Base-by-base conservation (phyloP, 805 yeast species). In the Komagataella populi region DNA sequence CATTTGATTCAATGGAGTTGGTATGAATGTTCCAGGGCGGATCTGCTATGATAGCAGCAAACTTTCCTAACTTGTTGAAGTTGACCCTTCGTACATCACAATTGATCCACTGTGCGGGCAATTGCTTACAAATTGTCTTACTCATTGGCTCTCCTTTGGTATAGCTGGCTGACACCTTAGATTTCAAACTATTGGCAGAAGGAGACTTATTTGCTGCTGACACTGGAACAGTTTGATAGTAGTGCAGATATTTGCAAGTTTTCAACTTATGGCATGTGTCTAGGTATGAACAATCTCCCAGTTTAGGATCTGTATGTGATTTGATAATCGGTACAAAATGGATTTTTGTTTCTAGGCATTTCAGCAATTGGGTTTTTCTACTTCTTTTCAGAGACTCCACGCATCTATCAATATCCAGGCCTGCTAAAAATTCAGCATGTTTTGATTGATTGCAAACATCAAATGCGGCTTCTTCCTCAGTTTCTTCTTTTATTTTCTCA, bases 1-100 rank as follows among this genome's bases (percentile, higher is more conserved):
- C 95, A 52, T 84, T 83, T 62, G 87, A 81, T 22, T 3, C 18
- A 58, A 59, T 49, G 44, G 69, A 60, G 51, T 85, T 84, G 90
- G 87, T 89, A 67, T 90, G 96, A 55, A 90, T 90, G 56, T 88
- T 90, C 98, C 98, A 90, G 6, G 96, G 93, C 3, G 96, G 96
- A 64, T 90, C 98, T 0, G 96, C 91, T 51, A 91, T 78, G 10
- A 90, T 80, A 2, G 83, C 88, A 45, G 83, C 89, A 68, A 86
- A 86, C 66, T 84, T 81, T 2, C 97, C 96, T 52, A 90, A 65
- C 6, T 78, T 67, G 20, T 63, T 67, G 59, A 91, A 81, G 56
- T 91, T 89, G 52, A 90, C 71, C 49, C 76, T 71, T 39, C 88
- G 71, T 17, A 90, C 81, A 65, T 90, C 96, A 63, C 96, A 87